These are phyloP conservation scores for Beauveria medogensis DNA, from an alignment of 2,329 filamentous ascomycete species.

Conservation along the genomic window DNA sequence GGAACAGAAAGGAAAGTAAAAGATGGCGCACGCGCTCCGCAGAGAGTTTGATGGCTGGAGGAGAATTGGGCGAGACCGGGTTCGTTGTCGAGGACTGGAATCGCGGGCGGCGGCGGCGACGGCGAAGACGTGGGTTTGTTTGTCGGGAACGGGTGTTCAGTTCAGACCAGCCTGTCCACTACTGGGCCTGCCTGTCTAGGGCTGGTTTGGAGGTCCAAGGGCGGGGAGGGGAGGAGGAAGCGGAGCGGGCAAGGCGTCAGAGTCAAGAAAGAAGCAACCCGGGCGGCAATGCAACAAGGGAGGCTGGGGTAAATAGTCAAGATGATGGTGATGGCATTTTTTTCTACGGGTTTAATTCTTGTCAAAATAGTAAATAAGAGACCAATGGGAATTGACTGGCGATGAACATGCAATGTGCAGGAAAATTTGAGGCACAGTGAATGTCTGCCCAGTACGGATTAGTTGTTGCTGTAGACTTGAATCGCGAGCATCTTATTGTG, in stretches of 20 bases:
- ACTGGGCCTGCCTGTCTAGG: background rate
- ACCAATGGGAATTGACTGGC: no score
- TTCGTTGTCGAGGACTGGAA: background rate
- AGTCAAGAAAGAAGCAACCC: background rate
- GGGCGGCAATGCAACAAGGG: background rate
- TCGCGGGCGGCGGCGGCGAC: background rate
- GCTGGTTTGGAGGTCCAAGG: background rate
- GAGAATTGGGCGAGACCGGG: background rate
- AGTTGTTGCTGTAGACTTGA: background rate
- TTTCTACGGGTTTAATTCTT: background rate
- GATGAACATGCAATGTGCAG: no score
- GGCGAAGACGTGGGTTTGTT: background rate
- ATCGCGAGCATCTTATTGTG: background rate
- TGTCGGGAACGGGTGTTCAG: background rate
- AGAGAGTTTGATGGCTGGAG: background rate
- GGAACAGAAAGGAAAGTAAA: background rate
- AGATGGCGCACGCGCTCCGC: background rate
- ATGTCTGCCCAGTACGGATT: no score
- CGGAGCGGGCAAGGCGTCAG: background rate
- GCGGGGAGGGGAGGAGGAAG: background rate
- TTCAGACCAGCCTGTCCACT: slow-evolving; percentile 12
- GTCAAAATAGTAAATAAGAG: no score
- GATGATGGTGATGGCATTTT: background rate
- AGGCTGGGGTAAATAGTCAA: background rate
- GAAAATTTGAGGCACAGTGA: background rate